A percentile compares a stretch with the other conserved stretches of the same genome.
These are phyloP conservation scores for Clonostachys sp. DNA, from an alignment of 2,329 filamentous ascomycete genomes.

Conservation along the genomic window DNA sequence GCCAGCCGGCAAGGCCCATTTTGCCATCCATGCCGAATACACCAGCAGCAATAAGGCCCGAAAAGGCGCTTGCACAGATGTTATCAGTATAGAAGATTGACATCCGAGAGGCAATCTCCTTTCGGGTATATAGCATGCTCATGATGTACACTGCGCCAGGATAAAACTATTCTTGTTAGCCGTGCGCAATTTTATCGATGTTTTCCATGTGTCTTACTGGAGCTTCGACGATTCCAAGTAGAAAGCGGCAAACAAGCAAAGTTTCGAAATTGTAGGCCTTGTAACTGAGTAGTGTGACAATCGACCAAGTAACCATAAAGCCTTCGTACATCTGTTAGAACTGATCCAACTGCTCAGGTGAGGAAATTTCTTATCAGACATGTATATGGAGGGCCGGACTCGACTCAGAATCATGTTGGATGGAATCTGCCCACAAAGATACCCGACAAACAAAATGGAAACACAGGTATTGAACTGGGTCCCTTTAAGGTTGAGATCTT, in stretches of 20 bases:
- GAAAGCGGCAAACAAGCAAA: conserved; percentile 21
- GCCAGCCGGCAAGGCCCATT: conserved; percentile 52
- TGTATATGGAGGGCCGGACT: conserved; percentile 30
- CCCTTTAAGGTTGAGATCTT: conserved; percentile 16
- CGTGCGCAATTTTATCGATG: not conserved
- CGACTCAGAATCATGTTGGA: conserved; percentile 43
- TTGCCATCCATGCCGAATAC: conserved; percentile 40
- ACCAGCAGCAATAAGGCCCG: conserved; percentile 51
- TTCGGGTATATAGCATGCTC: conserved; percentile 52
- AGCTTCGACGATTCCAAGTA: conserved; percentile 23
- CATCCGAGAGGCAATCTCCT: conserved; percentile 55
- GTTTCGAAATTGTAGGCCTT: conserved; percentile 16
- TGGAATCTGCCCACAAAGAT: conserved; percentile 47
- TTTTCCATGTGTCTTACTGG: conserved; percentile 8
- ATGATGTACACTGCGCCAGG: conserved; percentile 19
- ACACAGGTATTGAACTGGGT: conserved; percentile 24
- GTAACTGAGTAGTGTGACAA: conserved; percentile 19
- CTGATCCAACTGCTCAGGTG: no score
- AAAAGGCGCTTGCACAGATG: conserved; percentile 61
- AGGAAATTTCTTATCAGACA: conserved; percentile 11
- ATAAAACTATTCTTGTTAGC: conserved; percentile 14
- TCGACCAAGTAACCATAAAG: conserved; percentile 25
- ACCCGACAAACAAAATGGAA: conserved; percentile 17
- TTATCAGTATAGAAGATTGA: conserved; percentile 52
- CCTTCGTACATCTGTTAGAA: not conserved